Conservation (phyloP, 2,329 filamentous ascomycete species). For the Ophiostoma australiae region DNA sequence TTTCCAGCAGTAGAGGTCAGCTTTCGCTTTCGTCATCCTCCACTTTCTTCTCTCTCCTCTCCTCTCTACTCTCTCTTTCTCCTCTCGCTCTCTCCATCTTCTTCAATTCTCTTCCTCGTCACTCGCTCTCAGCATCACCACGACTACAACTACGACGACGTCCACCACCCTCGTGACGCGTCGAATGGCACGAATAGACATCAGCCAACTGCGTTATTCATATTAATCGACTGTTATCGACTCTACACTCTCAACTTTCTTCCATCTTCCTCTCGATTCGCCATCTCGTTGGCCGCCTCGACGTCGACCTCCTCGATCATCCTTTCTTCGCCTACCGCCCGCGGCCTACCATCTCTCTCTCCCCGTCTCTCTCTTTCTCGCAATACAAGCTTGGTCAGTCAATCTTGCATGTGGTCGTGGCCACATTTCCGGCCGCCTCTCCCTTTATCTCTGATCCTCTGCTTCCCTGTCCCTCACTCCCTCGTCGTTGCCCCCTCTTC, state of each 20-base stretch:
- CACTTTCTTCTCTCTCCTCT: background rate
- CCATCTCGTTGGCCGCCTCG: slow-evolving; percentile 7
- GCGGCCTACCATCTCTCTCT: background rate
- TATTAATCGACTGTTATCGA: background rate
- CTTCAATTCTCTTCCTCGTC: background rate
- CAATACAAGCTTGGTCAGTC: slow-evolving; percentile 10
- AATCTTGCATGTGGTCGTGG: slow-evolving; percentile 7
- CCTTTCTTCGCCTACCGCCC: background rate
- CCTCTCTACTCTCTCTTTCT: background rate
- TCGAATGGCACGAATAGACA: background rate
- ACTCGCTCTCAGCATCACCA: background rate
- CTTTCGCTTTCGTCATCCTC: background rate
- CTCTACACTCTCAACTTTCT: background rate
- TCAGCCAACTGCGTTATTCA: background rate
- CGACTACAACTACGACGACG: background rate
- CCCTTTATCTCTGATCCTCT: background rate
- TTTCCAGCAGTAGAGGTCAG: background rate
- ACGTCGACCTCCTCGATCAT: background rate
- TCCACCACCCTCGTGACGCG: background rate
- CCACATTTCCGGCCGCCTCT: background rate
- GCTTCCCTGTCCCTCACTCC: background rate
- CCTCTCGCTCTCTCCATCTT: background rate
- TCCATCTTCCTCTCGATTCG: background rate
- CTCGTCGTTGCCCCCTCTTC: background rate
- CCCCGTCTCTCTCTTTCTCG: background rate